These are phyloP conservation scores for Geotrichum macrosporum DNA, from an alignment of 1,139 yeast genomes.

Conservation along the genomic window DNA sequence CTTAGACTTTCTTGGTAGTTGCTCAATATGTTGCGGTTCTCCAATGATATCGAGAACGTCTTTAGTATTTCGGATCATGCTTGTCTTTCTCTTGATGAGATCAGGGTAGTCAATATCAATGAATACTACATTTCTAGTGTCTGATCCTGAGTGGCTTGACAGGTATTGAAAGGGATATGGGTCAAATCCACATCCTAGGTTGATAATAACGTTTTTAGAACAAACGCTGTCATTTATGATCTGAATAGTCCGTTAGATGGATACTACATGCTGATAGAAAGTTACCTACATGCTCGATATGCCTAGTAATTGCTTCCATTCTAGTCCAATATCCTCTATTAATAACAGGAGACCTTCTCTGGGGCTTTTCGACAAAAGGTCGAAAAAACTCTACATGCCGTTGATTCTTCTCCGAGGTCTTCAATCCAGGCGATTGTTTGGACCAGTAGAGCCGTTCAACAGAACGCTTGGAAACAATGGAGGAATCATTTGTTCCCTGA, in stretches of 20 bases:
- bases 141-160: conserved; percentile 35
- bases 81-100: conserved; percentile 50
- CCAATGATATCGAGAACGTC: conserved; percentile 52
- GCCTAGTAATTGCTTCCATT: conserved; percentile 61
- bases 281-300: conserved; percentile 46
- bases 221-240: conserved; percentile 22
- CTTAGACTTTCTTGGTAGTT: conserved; percentile 10
- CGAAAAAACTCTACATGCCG: conserved; percentile 51
- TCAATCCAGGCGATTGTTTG: conserved; percentile 40
- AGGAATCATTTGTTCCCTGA: conserved; percentile 79
- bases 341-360: conserved; percentile 73
- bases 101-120: conserved; percentile 77
- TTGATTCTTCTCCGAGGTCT: conserved; percentile 25
- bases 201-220: conserved; percentile 45
- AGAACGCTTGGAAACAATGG: conserved; percentile 77
- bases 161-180: conserved; percentile 63
- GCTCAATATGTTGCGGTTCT: conserved; percentile 13
- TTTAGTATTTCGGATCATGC: conserved; percentile 47
- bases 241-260: conserved; percentile 26
- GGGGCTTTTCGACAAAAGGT: conserved; percentile 62
- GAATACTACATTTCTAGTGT: conserved; percentile 43
- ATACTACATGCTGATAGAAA: neutral
- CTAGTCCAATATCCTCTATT: conserved; percentile 83
- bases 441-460: conserved; percentile 62
- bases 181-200: conserved; percentile 73